Base-by-base conservation (phyloP, 108 stramenopile species). In the Cyclotella choctawhatcheeana region DNA sequence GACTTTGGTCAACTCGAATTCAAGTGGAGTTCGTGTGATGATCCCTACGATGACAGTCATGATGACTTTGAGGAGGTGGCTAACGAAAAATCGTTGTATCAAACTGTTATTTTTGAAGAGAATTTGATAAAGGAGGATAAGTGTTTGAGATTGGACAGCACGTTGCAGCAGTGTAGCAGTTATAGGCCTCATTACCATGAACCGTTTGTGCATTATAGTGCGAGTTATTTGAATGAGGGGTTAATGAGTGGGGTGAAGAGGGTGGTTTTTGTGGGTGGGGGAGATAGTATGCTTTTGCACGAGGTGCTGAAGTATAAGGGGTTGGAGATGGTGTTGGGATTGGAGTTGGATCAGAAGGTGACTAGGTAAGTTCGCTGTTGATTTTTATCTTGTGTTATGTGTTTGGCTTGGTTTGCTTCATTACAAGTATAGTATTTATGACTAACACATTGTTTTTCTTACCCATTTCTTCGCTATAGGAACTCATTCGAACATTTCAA, bases 341-440 rank as follows among this genome's bases (percentile, higher is more conserved):
- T 87, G 44, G 85, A 89, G 61, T 69, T 82, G 26, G 89, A 89
- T 78, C 85, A 87, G 47, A 73, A 71, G 34, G 81, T 86, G 3
- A 70, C 73, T 31, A 76, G 65, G 65, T 67, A 27, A 64, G 64
- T 48, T 18, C n/a, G n/a, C n/a, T n/a, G n/a, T n/a, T n/a, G n/a
- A n/a, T 50, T 5, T 64, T 30, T 30, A n/a, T 27, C n/a, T n/a
- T n/a, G n/a, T n/a, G n/a, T n/a, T n/a, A n/a, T n/a, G n/a, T n/a
- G n/a, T n/a, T n/a, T n/a, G n/a, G n/a, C n/a, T n/a, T n/a, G n/a
- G n/a, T n/a, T n/a, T n/a, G n/a, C n/a, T n/a, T n/a, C n/a, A n/a
- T n/a, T n/a, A n/a, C n/a, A n/a, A n/a, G n/a, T n/a, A n/a, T n/a
- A n/a, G n/a, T n/a, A n/a, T n/a, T n/a, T n/a, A n/a, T n/a, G n/a